Evolutionary conservation across 306 rosid species (phyloP), one percentile per base, ranked within the genome.

Genomic region (Geum urbanum): DNA sequence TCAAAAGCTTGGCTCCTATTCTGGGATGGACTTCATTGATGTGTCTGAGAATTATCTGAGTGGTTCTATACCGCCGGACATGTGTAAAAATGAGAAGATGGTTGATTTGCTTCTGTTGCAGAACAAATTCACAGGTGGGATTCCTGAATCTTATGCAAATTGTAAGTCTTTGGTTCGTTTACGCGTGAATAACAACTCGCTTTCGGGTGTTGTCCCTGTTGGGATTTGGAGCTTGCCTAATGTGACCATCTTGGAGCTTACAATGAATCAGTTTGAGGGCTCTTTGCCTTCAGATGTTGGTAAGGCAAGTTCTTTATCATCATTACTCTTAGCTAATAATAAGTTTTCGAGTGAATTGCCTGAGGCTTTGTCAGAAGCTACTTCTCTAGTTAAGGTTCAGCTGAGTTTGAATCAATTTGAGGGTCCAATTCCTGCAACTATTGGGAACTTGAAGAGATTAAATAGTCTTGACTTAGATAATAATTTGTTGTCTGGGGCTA

Each of bases 181-280:
- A 9, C 79, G 85, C 1, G 75, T 89, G 8, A 86, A 47, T 24
- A 84, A 80, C 74, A 92, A 92, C 50, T 89, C 86, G 0, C 92
- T 92, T 76, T 86, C 89, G 0, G 98, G 96, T 61, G n/a, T 72
- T 47, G 88, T 92, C 81, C 98, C 96, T 51, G 66, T 78, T 9
- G 96, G 92, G 15, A 78, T 89, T 59, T 89, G 96, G 98, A 75
- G 96, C 15, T 71, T 92, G 80, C 92, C 96, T 4, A 84, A 78
- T 32, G 50, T 89, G 51, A 0, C 3, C 24, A 13, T 82, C 2
- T 14, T 87, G 66, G 96, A 92, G 77, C 82, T 89, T 66, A 50
- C 85, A 8, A 81, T 73, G 91, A 92, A 92, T 80, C 66, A 70
- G 18, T 84, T 92, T 72, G 92, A 87, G 83, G 98, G 98, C 63